Evolutionary conservation across 140 eudicot species (phyloP).

Genomic region (Ambrosia hybrid): DNA sequence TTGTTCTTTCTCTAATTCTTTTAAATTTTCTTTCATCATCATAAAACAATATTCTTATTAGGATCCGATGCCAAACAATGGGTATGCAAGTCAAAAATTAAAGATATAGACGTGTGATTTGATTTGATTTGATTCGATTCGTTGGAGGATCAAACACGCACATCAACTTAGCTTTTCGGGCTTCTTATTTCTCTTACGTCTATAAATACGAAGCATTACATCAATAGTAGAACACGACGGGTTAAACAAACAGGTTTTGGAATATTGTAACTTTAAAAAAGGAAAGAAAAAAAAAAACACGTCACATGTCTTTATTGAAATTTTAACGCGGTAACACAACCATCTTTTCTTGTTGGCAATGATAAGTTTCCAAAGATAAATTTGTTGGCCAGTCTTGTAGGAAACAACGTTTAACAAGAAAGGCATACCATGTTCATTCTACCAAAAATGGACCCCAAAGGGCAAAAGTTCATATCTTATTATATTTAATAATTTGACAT

Average conservation of each 20-base stretch:
- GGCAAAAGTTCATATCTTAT: background rate
- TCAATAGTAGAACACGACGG: background rate
- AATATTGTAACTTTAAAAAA: background rate
- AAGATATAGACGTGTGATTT: background rate
- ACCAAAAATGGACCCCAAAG: conserved; percentile 29
- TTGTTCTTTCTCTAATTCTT: conserved; percentile 1
- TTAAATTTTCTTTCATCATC: background rate
- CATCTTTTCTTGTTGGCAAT: conserved; percentile 5
- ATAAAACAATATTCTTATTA: background rate
- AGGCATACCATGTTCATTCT: conserved; percentile 19
- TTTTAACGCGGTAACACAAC: background rate
- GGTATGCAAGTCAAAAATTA: background rate
- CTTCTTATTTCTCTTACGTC: background rate
- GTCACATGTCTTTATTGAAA: background rate
- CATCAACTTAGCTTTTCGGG: background rate
- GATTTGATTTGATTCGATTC: background rate
- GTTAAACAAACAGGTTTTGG: background rate
- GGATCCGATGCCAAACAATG: conserved; percentile 18
- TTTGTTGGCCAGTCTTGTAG: conserved; percentile 27
- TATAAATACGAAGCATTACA: background rate
- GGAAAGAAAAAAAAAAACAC: background rate
- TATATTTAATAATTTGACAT: background rate
- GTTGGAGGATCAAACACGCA: background rate
- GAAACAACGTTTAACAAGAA: conserved; percentile 13
- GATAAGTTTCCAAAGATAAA: conserved; percentile 5